Conservation (phyloP, 257 asterid genomes). For the Parsonsia alboflavescens region DNA sequence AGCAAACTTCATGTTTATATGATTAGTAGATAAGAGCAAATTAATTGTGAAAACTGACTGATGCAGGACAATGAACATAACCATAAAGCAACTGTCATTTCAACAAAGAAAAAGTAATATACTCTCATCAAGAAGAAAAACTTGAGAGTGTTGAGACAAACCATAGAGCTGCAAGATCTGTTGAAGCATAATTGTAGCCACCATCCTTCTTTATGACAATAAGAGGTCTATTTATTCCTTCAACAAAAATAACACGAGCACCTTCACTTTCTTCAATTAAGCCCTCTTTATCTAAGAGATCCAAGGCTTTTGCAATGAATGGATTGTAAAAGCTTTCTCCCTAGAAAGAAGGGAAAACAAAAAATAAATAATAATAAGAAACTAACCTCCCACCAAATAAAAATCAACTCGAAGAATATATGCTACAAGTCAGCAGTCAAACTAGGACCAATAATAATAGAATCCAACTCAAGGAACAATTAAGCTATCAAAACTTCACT, state of each 20-base stretch:
- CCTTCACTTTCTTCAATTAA: conserved; percentile 88
- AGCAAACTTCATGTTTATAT: not conserved
- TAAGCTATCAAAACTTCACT: not conserved
- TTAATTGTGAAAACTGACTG: not conserved
- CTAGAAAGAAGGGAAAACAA: conserved; percentile 27
- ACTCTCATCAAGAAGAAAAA: not conserved
- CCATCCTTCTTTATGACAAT: conserved; percentile 95
- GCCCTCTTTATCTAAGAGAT: conserved; percentile 52
- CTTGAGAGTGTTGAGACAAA: conserved; percentile 30
- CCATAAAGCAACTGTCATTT: not conserved
- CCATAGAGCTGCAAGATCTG: conserved; percentile 92
- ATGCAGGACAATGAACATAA: not conserved
- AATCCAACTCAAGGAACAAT: not conserved
- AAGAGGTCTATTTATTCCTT: conserved; percentile 73
- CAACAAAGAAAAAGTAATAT: not conserved
- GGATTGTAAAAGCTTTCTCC: conserved; percentile 98
- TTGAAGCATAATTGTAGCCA: conserved; percentile 91
- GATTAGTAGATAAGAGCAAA: not conserved
- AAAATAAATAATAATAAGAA: not conserved
- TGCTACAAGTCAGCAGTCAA: not conserved
- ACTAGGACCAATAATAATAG: not conserved
- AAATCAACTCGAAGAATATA: not conserved
- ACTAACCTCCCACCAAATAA: not conserved
- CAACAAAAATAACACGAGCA: conserved; percentile 85
- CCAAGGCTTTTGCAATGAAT: conserved; percentile 56